Percentiles rank a stretch among this genome's conserved stretches.
phyloP scores from a whole-genome alignment of 140 eudicot genomes.

The Bidens hawaiensis region DNA sequence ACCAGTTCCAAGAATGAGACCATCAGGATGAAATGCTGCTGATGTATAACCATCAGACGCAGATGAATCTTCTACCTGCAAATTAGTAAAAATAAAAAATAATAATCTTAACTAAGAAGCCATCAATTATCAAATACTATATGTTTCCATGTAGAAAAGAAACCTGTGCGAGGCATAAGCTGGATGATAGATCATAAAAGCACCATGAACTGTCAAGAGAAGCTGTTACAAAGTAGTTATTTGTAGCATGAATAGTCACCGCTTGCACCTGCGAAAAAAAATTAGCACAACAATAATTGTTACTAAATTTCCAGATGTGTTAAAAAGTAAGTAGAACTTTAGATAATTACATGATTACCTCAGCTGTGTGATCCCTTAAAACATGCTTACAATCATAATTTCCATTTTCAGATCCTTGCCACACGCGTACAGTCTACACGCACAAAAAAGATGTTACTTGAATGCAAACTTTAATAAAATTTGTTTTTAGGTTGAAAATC shows the following conservation, averaged over 20 bases:
- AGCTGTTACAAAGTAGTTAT: constrained; percentile 87
- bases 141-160: constrained; percentile 1
- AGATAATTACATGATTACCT: constrained; percentile 40
- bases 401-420: constrained; percentile 90
- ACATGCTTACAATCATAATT: constrained; percentile 71
- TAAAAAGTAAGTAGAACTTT: neutral
- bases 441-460: constrained; percentile 2
- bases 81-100: neutral
- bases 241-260: constrained; percentile 92
- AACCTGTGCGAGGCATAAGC: constrained; percentile 86
- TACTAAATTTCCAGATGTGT: neutral
- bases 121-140: neutral
- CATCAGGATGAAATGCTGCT: constrained; percentile 99
- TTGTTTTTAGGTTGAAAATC: no score
- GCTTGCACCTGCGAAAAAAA: constrained; percentile 75
- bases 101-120: neutral
- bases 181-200: constrained; percentile 83
- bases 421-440: constrained; percentile 86
- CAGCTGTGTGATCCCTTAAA: constrained; percentile 87
- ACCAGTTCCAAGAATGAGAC: constrained; percentile 97
- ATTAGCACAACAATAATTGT: neutral
- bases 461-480: neutral
- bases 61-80: constrained; percentile 73
- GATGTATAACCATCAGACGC: constrained; percentile 76
- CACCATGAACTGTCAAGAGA: constrained; percentile 94